These are phyloP conservation scores for Fragaria vesca DNA, from an alignment of 306 rosid genomes.

Conservation along the genomic window DNA sequence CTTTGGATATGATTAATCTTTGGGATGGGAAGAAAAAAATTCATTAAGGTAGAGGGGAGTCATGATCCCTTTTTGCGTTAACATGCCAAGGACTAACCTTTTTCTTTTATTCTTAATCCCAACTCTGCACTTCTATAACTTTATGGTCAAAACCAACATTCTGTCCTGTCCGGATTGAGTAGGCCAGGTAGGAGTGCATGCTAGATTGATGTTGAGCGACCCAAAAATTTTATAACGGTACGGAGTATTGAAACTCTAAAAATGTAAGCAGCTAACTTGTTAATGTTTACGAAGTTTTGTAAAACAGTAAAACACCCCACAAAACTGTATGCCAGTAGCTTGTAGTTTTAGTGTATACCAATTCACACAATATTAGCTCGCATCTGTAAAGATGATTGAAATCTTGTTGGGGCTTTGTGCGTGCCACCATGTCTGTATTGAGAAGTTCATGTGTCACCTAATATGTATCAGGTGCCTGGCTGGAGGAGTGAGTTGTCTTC, in stretches of 20 bases:
- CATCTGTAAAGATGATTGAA: background rate
- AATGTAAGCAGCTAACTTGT: background rate
- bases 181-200: background rate
- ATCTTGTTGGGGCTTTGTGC: background rate
- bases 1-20: background rate
- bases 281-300: background rate
- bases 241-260: background rate
- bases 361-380: background rate
- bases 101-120: background rate
- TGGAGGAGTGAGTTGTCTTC: slow-evolving; percentile 20
- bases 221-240: background rate
- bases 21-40: background rate
- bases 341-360: background rate
- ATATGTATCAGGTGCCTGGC: background rate
- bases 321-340: too few relatives aligned
- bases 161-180: slow-evolving; percentile 12
- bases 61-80: background rate
- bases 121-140: background rate
- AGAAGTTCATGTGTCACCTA: background rate
- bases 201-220: background rate
- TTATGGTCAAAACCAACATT: background rate
- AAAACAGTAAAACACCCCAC: background rate
- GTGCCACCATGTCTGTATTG: slow-evolving; percentile 6
- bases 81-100: slow-evolving; percentile 1
- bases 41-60: background rate